Evolutionary conservation across 2,329 filamentous ascomycete genomes (phyloP), one percentile per base, ranked within the genome.

Genomic region (Intubia oerlemansii): DNA sequence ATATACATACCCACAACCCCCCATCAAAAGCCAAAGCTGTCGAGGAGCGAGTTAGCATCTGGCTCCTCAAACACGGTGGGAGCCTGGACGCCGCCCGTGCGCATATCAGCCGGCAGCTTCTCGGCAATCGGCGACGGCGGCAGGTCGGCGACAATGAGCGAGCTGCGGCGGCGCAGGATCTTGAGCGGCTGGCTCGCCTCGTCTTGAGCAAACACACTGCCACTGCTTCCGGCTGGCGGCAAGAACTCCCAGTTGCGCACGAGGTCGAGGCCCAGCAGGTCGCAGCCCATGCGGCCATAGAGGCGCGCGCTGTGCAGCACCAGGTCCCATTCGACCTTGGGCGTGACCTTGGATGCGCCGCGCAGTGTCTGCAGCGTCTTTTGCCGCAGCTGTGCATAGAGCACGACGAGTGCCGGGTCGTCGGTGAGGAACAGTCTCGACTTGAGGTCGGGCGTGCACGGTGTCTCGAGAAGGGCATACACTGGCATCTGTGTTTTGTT

Each of bases 211-310:
- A 20, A 11, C 5, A n/a, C n/a, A n/a, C n/a, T n/a, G n/a, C n/a
- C n/a, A n/a, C n/a, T n/a, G n/a, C n/a, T n/a, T n/a, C n/a, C n/a
- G 1, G 48, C 44, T 4, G 56, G 53, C n/a, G 59, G 58, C 21
- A 79, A 54, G 47, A 90, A 88, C 42, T 81, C 71, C 80, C 81
- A 90, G 38, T 75, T 79, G 17, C 70, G 66, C 10, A 88, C 77
- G 5, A 95, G 56, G 41, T 90, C 80, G 5, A 95, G 56, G 1
- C 84, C 88, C 0, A 95, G 62, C 7, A 92, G 50, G 48, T 93
- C 85, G 44, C 88, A 91, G 4, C 88, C 85, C 84, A 88, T 93
- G 7, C 80, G 73, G 46, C 77, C 76, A 44, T 84, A 95, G 12
- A 88, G 57, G 30, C 70, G 62, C 11, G 82, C 80, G 30, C 80